Evolutionary conservation across 2,329 filamentous ascomycete genomes (phyloP), one percentile per base, ranked within the genome.

Genomic region (Colletotrichum sp.): DNA sequence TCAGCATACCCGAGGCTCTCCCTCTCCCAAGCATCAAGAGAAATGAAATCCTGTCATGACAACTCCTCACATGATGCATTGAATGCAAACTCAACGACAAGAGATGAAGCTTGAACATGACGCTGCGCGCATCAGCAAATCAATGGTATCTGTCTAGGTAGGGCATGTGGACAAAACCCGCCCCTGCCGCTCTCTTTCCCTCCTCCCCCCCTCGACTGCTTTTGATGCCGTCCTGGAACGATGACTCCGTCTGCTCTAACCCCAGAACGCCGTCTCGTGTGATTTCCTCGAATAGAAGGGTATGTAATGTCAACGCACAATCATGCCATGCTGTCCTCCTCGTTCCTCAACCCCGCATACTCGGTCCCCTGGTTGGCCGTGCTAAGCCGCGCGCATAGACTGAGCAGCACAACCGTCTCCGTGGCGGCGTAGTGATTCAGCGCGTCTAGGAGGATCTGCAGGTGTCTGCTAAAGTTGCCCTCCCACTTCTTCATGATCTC

Each of bases 361-460:
- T 93, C 91, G 1, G 91, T 93, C 24, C 94, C 94, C 82, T 96
- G 94, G 76, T 94, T 95, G 15, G 94, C 95, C 75, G 94, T 95
- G 80, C 94, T 96, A 81, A 98, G 83, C 76, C 95, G 87, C 15
- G 95, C 95, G 82, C 95, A 98, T 18, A 99, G 88, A 78, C 96
- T 96, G 77, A 98, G 87, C 78, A 99, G 89, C 21, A 98, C 97
- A 5, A 98, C 96, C 52, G 97, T 98, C 87, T 99, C 97, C 0
- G 97, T 98, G 0, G 97, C 97, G 4, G 97, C 97, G 80, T 98
- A 97, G 84, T 98, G 98, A 80, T 99, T 98, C 77, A 99, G 89
- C 76, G 95, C 96, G 83, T 98, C 97, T 48, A 98, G 92, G 80
- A 99, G 85, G 79, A 98, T 98, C 87, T 98, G 96, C 80, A 99